Evolutionary conservation across 2,329 filamentous ascomycete genomes (phyloP).

Genomic region (Xylariaceae sp.): DNA sequence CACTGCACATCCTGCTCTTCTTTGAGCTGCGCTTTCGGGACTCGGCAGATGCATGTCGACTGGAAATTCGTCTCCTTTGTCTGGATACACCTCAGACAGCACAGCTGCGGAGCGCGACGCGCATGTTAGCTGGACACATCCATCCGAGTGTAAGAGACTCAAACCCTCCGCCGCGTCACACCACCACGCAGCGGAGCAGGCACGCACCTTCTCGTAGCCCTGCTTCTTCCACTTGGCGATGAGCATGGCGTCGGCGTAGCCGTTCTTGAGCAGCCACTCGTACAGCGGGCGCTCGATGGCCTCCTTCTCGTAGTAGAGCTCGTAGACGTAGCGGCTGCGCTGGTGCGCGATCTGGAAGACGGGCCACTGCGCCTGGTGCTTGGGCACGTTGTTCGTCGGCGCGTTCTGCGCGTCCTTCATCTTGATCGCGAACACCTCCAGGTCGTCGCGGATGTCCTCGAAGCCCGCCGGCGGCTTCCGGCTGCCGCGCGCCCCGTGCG

Average conservation of each 20-base stretch:
- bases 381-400: slow-evolving; percentile 67
- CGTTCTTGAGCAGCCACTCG: slow-evolving; percentile 94
- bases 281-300: slow-evolving; percentile 89
- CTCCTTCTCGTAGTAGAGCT: slow-evolving; percentile 96
- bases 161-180: no score
- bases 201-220: slow-evolving; percentile 85
- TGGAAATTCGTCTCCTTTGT: slow-evolving; percentile 99
- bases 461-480: slow-evolving; percentile 83
- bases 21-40: slow-evolving; percentile 82
- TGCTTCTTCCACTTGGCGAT: slow-evolving; percentile 99
- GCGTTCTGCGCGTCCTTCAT: slow-evolving; percentile 95
- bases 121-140: no score
- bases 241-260: slow-evolving; percentile 87
- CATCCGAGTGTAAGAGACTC: no score
- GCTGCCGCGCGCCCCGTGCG: slow-evolving; percentile 62
- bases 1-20: slow-evolving; percentile 88
- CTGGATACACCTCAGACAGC: slow-evolving; percentile 91
- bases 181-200: neutral
- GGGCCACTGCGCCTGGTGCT: slow-evolving; percentile 91
- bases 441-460: slow-evolving; percentile 79
- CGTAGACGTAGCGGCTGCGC: slow-evolving; percentile 87
- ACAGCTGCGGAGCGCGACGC: no score
- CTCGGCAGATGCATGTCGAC: slow-evolving; percentile 92
- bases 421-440: slow-evolving; percentile 79
- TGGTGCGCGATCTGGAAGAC: slow-evolving; percentile 97